Evolutionary conservation across 1,284 basidiomycete genomes (phyloP), one percentile per base, ranked within the genome.

Genomic region (Volvariella surrecta): DNA sequence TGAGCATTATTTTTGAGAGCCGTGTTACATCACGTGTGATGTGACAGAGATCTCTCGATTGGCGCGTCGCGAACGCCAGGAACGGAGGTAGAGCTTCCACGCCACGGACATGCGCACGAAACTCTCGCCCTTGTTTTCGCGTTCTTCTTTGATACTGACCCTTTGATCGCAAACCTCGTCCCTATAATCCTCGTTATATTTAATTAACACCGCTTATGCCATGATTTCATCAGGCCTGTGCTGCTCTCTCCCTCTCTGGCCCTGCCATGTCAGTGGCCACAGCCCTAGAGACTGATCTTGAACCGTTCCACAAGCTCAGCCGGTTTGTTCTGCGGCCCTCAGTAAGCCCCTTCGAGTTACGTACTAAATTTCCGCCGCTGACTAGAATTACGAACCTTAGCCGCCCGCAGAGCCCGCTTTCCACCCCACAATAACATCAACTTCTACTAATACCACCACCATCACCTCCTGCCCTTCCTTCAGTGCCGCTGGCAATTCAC

Each of bases 281-380:
- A 39, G 79, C 76, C 15, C 68, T 79, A 40, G 78, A 82, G 54
- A 57, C 58, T 42, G 79, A 83, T 52, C 66, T 83, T 37, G 70
- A 79, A 50, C 76, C 75, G 10, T 67, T 76, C 47, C 59, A 68
- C 41, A 76, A 74, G 45, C 63, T 82, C 47, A 60, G 62, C 50
- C 70, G 68, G 37, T 57, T 79, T 48, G 62, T 71, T 45, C 52
- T 72, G 22, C 47, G 45, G 38, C 52, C 59, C 49, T 54, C 57
- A 52, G 70, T 69, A 55, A 35, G 64, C 56, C 40, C 35, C 24
- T 6, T 28, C 46, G 3, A 39, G 40, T 44, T 41, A 24, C 37
- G 57, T 58, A 58, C 57, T 54, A 59, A 55, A 16, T 16, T 35
- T 52, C 46, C 41, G 18, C 48, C 30, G 44, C 48, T 53, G 43